Evolutionary conservation across 225 moss, liverwort and hornwort species (phyloP).

Genomic region (Ulota crispa): DNA sequence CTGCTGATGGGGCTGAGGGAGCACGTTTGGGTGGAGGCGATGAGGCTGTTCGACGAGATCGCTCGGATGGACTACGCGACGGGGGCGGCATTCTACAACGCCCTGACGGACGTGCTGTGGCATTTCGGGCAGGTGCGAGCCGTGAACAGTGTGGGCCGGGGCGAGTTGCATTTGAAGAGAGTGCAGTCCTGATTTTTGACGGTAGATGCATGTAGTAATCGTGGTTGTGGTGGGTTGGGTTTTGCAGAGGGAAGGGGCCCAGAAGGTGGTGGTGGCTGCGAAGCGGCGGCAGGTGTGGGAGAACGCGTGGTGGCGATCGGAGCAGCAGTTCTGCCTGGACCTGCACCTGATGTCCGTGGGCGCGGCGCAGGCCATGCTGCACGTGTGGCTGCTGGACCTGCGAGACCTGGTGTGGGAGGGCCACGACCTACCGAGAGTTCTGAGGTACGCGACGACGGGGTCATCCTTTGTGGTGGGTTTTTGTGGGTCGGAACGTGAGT

Average conservation of each 20-base stretch:
- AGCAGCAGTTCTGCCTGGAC: constrained; percentile 96
- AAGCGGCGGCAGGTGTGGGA: constrained; percentile 92
- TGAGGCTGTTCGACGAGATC: constrained; percentile 79
- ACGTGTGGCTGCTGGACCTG: constrained; percentile 91
- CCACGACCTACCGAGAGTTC: constrained; percentile 72
- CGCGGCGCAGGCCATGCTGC: constrained; percentile 99
- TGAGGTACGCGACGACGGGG: constrained; percentile 48
- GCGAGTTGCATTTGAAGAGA: too few species aligned
- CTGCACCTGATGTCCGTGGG: constrained; percentile 98
- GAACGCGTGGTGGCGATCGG: constrained; percentile 96
- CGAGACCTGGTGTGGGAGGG: constrained; percentile 87
- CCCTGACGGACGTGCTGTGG: constrained; percentile 96
- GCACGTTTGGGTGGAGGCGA: constrained; percentile 74
- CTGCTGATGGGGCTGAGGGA: constrained; percentile 82
- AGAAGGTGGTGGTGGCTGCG: constrained; percentile 88
- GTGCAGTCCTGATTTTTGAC: too few species aligned
- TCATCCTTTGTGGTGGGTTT: neutral
- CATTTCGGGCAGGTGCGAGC: constrained; percentile 86
- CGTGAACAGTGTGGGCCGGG: neutral
- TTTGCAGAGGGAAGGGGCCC: constrained; percentile 81
- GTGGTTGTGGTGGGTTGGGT: neutral
- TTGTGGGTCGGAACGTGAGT: neutral
- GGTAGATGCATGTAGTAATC: too few species aligned
- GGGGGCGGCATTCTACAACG: constrained; percentile 95
- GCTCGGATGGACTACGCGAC: constrained; percentile 93